These are phyloP conservation scores for Podospora didyma DNA, from an alignment of 495 filamentous ascomycete species.

Conservation along the genomic window DNA sequence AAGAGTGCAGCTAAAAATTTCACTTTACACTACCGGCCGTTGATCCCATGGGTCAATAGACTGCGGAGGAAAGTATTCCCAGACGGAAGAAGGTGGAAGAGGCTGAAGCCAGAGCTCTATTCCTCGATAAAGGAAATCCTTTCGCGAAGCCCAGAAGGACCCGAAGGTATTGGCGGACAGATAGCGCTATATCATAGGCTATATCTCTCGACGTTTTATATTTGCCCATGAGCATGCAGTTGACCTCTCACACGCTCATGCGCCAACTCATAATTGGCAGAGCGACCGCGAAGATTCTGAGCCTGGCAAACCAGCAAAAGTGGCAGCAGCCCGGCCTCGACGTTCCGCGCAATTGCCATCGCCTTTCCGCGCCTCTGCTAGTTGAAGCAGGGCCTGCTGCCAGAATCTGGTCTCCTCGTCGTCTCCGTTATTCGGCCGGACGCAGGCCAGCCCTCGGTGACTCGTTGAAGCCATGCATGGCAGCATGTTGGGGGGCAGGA, in stretches of 20 bases:
- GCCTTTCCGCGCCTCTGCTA: no score
- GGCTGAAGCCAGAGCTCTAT: conserved; percentile 16
- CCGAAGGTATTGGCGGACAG: not conserved
- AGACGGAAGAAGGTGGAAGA: conserved; percentile 21
- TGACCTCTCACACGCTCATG: not conserved
- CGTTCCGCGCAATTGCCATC: no score
- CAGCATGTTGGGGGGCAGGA: not conserved
- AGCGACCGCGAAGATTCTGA: not conserved
- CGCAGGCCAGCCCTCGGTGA: not conserved
- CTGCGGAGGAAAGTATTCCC: conserved; percentile 30
- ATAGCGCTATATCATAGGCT: not conserved
- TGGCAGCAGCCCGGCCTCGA: no score
- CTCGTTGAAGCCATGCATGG: not conserved
- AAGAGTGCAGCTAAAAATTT: conserved; percentile 26
- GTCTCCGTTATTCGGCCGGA: not conserved
- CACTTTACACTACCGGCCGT: conserved; percentile 19
- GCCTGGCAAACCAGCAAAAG: not conserved
- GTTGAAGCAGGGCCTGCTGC: not conserved
- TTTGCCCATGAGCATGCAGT: not conserved
- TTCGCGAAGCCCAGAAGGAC: conserved; percentile 17
- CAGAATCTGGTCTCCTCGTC: not conserved
- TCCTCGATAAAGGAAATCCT: conserved; percentile 19
- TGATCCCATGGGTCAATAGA: conserved; percentile 24
- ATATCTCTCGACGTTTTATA: not conserved
- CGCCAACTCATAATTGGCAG: not conserved